Evolutionary conservation across 1,284 basidiomycete genomes (phyloP).

Genomic region (Cystobasidium pallidum): DNA sequence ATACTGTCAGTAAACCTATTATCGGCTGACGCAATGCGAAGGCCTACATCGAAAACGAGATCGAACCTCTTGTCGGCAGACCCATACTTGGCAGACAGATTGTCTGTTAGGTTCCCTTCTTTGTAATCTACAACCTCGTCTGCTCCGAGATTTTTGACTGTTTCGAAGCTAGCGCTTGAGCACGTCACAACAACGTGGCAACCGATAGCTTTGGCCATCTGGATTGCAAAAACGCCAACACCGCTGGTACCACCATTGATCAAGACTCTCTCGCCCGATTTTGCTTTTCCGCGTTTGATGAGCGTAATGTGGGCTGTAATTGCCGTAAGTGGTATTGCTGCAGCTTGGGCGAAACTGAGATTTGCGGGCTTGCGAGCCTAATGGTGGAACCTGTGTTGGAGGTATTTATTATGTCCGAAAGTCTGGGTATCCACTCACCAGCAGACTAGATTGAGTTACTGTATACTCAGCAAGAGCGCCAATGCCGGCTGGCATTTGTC

Average conservation of each 20-base stretch:
- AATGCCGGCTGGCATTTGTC: constrained; percentile 56
- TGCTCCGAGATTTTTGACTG: constrained; percentile 60
- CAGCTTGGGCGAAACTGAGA: constrained; percentile 63
- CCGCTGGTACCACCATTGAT: constrained; percentile 69
- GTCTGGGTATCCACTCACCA: neutral
- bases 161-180: constrained; percentile 62
- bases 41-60: constrained; percentile 47
- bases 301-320: constrained; percentile 66
- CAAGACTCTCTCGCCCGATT: constrained; percentile 58
- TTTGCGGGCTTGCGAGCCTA: constrained; percentile 59
- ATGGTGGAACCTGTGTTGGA: too few relatives aligned
- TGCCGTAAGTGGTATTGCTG: constrained; percentile 64
- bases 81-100: constrained; percentile 57
- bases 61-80: constrained; percentile 53
- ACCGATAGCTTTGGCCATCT: constrained; percentile 66
- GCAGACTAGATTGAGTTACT: constrained; percentile 52
- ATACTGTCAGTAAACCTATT: constrained; percentile 42
- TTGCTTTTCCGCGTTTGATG: constrained; percentile 59
- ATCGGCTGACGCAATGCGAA: constrained; percentile 47
- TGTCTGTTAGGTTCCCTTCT: constrained; percentile 59
- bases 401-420: neutral
- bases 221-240: constrained; percentile 68
- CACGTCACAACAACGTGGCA: constrained; percentile 65
- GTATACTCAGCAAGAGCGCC: constrained; percentile 65
- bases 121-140: constrained; percentile 67